phyloP scores from a whole-genome alignment of 352 stramenopile genomes.

The Globisporangium recalcitrans region DNA sequence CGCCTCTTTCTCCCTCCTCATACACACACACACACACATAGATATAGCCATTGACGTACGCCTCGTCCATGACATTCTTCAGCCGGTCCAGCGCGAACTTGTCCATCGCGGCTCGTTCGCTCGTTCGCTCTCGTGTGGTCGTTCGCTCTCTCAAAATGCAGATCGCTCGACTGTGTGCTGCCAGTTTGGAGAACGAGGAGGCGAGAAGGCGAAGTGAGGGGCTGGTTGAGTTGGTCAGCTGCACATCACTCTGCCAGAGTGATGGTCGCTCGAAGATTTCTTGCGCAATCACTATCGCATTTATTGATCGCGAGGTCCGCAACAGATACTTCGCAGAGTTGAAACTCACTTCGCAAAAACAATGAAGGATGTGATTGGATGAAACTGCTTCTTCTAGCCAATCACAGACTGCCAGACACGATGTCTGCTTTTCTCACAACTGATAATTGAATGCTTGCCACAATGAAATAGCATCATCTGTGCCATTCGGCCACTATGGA shows the following conservation, averaged over 20 bases:
- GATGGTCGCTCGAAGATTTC: background rate
- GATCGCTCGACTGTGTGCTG: background rate
- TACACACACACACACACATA: background rate
- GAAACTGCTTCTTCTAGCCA: background rate
- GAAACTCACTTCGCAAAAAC: background rate
- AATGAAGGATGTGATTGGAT: background rate
- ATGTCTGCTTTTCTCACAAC: background rate
- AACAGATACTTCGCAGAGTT: background rate
- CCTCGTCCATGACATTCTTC: conserved; percentile 86
- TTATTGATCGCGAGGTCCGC: background rate
- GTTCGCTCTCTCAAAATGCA: conserved; percentile 10
- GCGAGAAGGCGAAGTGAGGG: background rate
- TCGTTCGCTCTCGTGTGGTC: background rate
- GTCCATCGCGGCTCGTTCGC: conserved; percentile 45
- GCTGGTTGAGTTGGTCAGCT: background rate
- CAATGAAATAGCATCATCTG: background rate
- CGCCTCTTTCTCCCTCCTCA: background rate
- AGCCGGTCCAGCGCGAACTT: conserved; percentile 82
- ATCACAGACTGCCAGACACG: background rate
- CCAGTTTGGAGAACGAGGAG: background rate
- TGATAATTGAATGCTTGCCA: too few species aligned
- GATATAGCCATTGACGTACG: conserved; percentile 45
- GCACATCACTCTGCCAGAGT: conserved; percentile 1
- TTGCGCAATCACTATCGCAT: background rate
- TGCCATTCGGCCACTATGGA: background rate